Base-by-base conservation (phyloP, 2,329 filamentous ascomycete species). In the Thielaviopsis euricoi region DNA sequence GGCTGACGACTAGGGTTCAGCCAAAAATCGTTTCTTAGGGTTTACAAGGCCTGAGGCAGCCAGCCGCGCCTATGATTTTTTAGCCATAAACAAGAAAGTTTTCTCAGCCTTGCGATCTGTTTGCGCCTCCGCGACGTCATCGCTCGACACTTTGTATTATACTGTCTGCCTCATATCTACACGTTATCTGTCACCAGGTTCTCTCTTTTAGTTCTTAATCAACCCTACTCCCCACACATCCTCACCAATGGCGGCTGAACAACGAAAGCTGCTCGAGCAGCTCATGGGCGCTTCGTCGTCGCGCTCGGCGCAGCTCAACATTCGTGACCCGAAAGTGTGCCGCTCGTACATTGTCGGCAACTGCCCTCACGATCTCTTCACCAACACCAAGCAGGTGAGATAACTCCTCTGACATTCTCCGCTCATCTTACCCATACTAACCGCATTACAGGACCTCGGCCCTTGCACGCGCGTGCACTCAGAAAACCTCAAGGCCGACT, bases 361-460 rank as follows among this genome's bases (percentile, higher is more conserved):
- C 60, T 98, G 93, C 70, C 93, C 93, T 0, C 91, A 97, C 76
- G 93, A 98, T 69, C 88, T 98, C 67, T 98, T 98, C 79, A 98
- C 91, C 63, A 98, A 98, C 74, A 98, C 93, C 52, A 97, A 96
- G 75, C 90, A 97, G 60, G 59, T 61, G 19, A 21, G 52, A 33
- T 13, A 12, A 17, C 23, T n/a, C 37, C 37, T 4, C n/a, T 15
- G 3, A n/a, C 33, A 40, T 3, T 17, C 33, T 19, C 21, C 19
- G 37, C 33, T n/a, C 3, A 33, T 21, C 22, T 23, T 25, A 7
- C 19, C 29, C 52, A 5, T 40, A 15, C 53, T 55, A 19, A 55
- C 53, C 2, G 17, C 10, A 6, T 33, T 19, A 6, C 13, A 77
- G 59, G 93, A 98, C 69, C 80, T 97, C 37, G 93, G 93, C 2